Base-by-base conservation (phyloP, 139 green algal genomes). In the Chlamydomonas applanata region DNA sequence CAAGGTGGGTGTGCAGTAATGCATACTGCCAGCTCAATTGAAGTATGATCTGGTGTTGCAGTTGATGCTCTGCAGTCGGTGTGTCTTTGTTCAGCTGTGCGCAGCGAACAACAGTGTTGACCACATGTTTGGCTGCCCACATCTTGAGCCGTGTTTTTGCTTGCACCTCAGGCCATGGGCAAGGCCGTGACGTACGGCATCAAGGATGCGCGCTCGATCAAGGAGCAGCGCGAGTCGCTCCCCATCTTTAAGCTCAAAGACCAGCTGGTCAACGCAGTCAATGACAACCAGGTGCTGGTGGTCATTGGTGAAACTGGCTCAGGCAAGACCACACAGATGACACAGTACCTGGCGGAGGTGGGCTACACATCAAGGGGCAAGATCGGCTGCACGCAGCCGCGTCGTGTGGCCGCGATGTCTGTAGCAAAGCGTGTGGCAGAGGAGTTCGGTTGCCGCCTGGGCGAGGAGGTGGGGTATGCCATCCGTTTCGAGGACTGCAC, bases 241-340 rank as follows among this genome's bases (percentile, higher is more conserved):
- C 96, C 96, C 74, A 98, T 99, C 81, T 98, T 83, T 83, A 91
- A 92, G 77, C 87, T 99, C 36, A 86, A 93, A 64, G 88, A 97
- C 5, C 81, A 97, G 82, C 89, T 99, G 29, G 75, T 99, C 1
- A 73, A 93, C 53, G 94, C 94, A 1, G 86, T 99, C 14, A 65
- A 88, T 20, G 90, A 97, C 63, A 97, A 99, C 82, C 88, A 94
- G 83, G 77, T 87, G 56, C 88, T 98, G 40, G 93, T 98, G 67
- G 93, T 99, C 24, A 95, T 99, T 54, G 95, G 95, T 1, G 96
- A 99, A 84, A 99, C 96, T 24, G 95, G 91, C 30, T 92, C 77
- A 16, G 96, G 96, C 45, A 99, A 99, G 85, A 99, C 94, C 30
- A 99, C 96, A 4, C 96, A 99, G 86, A 97, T 98, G 88, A 97